phyloP scores from a whole-genome alignment of 352 stramenopile species.

The Globisporangium okanoganense region DNA sequence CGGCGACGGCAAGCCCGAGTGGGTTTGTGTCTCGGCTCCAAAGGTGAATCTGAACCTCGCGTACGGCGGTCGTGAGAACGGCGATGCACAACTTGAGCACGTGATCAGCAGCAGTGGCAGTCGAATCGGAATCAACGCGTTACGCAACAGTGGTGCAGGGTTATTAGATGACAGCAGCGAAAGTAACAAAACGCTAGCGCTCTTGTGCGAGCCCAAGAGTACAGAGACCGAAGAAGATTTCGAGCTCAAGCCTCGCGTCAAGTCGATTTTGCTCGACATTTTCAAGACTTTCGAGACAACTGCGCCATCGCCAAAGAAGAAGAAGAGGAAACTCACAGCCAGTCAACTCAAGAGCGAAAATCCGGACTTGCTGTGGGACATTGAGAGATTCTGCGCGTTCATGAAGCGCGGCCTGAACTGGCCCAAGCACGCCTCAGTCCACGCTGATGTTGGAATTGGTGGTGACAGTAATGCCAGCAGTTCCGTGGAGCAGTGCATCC shows the following conservation, averaged over 20 bases:
- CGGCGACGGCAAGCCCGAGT: conserved; percentile 23
- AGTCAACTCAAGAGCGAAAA: neutral
- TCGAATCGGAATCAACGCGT: conserved; percentile 2
- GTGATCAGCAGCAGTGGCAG: neutral
- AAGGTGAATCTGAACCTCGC: conserved; percentile 44
- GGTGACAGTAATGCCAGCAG: neutral
- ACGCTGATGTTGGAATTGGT: neutral
- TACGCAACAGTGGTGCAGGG: neutral
- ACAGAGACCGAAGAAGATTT: conserved; percentile 17
- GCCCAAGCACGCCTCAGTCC: neutral
- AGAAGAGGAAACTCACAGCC: conserved; percentile 30
- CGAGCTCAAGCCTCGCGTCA: conserved; percentile 26
- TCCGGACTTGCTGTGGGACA: conserved; percentile 32
- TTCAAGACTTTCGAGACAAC: conserved; percentile 38
- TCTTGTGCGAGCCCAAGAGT: conserved; percentile 12
- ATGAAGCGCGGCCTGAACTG: conserved; percentile 15
- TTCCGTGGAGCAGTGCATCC: conserved; percentile 36
- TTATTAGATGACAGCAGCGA: neutral
- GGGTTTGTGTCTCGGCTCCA: conserved; percentile 30
- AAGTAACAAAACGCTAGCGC: neutral
- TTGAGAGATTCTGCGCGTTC: conserved; percentile 68
- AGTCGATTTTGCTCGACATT: conserved; percentile 25
- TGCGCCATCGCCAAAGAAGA: conserved; percentile 39
- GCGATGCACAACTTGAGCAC: conserved; percentile 10
- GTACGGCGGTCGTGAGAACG: conserved; percentile 33